These are phyloP conservation scores for Spinacia oleracea DNA, from an alignment of 179 eudicot species.

Conservation along the genomic window DNA sequence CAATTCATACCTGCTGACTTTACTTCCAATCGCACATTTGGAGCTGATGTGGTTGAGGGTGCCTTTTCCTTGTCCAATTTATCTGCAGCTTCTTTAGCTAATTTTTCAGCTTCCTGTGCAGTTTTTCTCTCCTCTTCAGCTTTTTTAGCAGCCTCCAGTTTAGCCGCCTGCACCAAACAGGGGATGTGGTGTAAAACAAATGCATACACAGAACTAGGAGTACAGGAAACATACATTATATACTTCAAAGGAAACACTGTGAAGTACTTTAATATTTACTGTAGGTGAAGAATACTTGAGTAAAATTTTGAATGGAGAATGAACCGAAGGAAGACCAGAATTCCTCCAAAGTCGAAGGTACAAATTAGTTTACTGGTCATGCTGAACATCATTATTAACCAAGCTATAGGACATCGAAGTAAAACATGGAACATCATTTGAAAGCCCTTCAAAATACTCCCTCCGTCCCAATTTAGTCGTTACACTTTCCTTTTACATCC, in stretches of 20 bases:
- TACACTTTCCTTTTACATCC: too few species aligned
- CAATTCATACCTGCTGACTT: constrained; percentile 47
- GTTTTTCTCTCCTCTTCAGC: constrained; percentile 63
- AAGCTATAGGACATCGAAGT: not conserved
- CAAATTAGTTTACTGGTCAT: not conserved
- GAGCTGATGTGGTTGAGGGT: constrained; percentile 28
- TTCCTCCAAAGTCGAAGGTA: not conserved
- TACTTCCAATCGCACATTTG: constrained; percentile 32
- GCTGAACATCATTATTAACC: not conserved
- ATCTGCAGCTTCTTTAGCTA: constrained; percentile 69
- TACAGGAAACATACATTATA: not conserved
- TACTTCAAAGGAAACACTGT: not conserved
- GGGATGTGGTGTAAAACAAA: not conserved
- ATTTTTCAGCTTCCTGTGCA: constrained; percentile 67
- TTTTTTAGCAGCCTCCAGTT: constrained; percentile 57
- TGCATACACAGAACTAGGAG: not conserved
- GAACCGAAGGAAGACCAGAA: not conserved
- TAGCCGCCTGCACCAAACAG: constrained; percentile 54
- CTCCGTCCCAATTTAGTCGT: too few species aligned
- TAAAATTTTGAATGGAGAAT: not conserved
- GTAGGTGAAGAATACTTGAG: not conserved
- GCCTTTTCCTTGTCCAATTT: constrained; percentile 41
- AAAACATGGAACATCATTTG: not conserved
- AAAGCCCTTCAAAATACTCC: not conserved
- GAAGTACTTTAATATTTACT: not conserved